Evolutionary conservation across 176 grass and related monocot genomes (phyloP).

Genomic region (Aegilops umbellulata): DNA sequence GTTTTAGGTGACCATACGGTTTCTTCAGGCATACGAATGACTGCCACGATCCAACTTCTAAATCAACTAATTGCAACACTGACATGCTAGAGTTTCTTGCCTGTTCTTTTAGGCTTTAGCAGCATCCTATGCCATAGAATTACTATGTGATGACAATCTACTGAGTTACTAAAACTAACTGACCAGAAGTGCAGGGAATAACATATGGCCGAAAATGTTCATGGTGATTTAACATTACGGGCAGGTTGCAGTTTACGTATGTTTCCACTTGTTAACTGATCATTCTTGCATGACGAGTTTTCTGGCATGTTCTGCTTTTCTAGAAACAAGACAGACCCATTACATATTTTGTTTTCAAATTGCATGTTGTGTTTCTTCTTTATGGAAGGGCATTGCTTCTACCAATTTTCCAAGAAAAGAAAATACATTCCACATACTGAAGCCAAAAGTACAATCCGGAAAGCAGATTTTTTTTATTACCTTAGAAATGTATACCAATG

Average conservation of each 20-base stretch:
- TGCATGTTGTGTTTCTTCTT: background rate
- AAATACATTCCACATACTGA: background rate
- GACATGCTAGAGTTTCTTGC: background rate
- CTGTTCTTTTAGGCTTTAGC: background rate
- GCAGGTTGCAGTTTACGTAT: background rate
- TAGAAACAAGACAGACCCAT: background rate
- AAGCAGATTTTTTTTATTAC: background rate
- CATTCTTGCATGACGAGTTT: background rate
- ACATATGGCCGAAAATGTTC: background rate
- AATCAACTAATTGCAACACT: background rate
- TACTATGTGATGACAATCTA: background rate
- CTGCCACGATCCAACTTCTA: background rate
- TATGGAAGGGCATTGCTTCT: background rate
- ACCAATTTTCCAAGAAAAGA: background rate
- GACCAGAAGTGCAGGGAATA: background rate
- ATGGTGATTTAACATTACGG: background rate
- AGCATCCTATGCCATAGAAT: background rate
- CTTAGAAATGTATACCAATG: slow-evolving; percentile 1
- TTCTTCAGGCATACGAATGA: background rate
- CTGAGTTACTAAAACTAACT: background rate
- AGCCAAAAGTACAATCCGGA: background rate
- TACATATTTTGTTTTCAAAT: background rate
- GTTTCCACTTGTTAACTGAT: background rate
- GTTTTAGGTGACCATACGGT: background rate
- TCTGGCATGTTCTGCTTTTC: background rate